phyloP scores from a whole-genome alignment of 2,329 filamentous ascomycete genomes.

The Cercospora zeae-maydis region DNA sequence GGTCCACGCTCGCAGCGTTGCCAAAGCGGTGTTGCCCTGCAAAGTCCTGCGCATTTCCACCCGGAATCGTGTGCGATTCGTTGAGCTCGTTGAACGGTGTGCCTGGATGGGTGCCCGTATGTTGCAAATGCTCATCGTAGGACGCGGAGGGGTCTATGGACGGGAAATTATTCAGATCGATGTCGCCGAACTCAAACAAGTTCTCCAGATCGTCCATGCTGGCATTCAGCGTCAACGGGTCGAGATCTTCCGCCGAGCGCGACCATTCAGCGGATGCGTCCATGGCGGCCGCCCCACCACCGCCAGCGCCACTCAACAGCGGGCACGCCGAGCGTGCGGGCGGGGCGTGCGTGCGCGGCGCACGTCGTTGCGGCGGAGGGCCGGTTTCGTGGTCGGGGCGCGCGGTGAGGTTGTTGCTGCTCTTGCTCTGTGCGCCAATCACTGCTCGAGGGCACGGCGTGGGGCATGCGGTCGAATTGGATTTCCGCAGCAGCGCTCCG shows the following conservation, averaged over 20 bases:
- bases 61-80: slow-evolving; percentile 22
- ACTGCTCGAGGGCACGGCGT: not conserved
- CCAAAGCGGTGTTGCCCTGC: slow-evolving; percentile 28
- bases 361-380: not conserved
- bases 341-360: not conserved
- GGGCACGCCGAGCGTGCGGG: not conserved
- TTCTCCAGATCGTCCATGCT: slow-evolving; percentile 45
- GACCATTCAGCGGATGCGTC: slow-evolving; percentile 37
- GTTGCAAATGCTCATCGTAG: slow-evolving; percentile 28
- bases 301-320: not conserved
- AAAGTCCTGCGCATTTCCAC: slow-evolving; percentile 34
- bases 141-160: slow-evolving; percentile 21
- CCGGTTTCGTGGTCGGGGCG: not conserved
- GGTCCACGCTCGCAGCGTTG: slow-evolving; percentile 21
- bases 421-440: not conserved
- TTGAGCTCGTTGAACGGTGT: slow-evolving; percentile 33
- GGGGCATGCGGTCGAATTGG: not conserved
- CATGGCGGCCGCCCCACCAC: slow-evolving; percentile 21
- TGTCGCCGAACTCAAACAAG: slow-evolving; percentile 42
- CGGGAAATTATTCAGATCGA: slow-evolving; percentile 33
- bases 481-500: not conserved
- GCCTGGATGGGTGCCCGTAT: slow-evolving; percentile 28
- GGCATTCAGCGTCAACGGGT: slow-evolving; percentile 26
- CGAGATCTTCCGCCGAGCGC: slow-evolving; percentile 38
- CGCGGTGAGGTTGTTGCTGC: not conserved